A percentile compares a stretch with the other conserved stretches of the same genome.
phyloP scores from a whole-genome alignment of 139 green algal genomes.

The Pleodorina starrii region DNA sequence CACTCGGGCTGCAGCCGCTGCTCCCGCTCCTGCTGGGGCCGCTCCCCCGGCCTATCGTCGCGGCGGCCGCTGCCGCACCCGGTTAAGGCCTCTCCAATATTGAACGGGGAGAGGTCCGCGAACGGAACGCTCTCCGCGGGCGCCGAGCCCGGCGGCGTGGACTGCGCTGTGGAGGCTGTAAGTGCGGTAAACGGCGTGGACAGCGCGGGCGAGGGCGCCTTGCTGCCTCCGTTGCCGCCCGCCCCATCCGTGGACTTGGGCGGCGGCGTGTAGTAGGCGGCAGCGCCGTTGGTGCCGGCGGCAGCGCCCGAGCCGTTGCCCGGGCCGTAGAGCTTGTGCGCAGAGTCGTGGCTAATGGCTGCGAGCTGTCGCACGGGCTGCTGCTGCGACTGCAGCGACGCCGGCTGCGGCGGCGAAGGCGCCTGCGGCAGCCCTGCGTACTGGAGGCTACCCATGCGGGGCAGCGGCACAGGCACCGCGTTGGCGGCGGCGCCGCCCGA shows the following conservation, averaged over 20 bases:
- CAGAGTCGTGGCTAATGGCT: not conserved
- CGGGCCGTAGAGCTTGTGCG: not conserved
- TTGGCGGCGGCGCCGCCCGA: not conserved
- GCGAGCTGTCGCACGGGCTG: not conserved
- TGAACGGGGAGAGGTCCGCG: conserved; percentile 48
- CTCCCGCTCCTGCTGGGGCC: not conserved
- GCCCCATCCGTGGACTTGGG: not conserved
- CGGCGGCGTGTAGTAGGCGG: not conserved
- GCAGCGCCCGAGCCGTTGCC: not conserved
- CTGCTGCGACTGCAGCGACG: not conserved
- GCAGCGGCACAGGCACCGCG: not conserved
- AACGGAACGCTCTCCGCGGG: not conserved
- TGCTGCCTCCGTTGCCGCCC: conserved; percentile 37
- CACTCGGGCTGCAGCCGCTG: no score
- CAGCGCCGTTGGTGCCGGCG: not conserved
- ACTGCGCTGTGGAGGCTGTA: conserved; percentile 9
- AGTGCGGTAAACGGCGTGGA: conserved; percentile 25
- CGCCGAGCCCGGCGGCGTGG: conserved; percentile 11
- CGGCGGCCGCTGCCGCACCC: not conserved
- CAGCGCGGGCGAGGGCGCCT: conserved; percentile 27
- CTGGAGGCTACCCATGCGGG: not conserved
- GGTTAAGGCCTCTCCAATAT: not conserved
- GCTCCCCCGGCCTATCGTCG: not conserved
- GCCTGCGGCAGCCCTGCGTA: not conserved
- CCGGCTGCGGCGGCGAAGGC: not conserved